Percentiles rank a stretch among this genome's conserved stretches.
Conservation (phyloP, 177 flowering plant species). For the Tripterygium wilfordii region DNA sequence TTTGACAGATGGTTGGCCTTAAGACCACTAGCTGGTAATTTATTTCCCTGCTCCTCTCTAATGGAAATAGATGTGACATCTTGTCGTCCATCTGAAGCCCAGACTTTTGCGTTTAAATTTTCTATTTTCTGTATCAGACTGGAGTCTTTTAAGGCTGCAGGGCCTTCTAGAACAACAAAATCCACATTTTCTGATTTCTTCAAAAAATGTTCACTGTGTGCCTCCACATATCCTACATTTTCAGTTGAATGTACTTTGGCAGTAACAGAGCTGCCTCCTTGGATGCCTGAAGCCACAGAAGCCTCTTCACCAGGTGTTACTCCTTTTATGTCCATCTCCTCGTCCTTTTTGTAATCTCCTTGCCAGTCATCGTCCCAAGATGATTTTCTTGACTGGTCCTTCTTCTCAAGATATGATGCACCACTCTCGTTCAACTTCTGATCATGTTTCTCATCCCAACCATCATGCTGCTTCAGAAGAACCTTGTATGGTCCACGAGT, state of each 20-base stretch:
- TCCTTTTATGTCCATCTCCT: conserved; percentile 26
- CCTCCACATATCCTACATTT: conserved; percentile 18
- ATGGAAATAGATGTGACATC: conserved; percentile 24
- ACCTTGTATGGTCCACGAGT: conserved; percentile 52
- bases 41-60: conserved; percentile 35
- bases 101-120: conserved; percentile 69
- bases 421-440: conserved; percentile 35
- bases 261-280: too few relatives aligned
- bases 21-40: conserved; percentile 18
- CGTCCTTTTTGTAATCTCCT: conserved; percentile 33
- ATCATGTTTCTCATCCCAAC: conserved; percentile 40
- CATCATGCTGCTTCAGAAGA: conserved; percentile 61
- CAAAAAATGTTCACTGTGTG: conserved; percentile 19
- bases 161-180: conserved; percentile 19
- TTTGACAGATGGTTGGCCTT: conserved; percentile 14
- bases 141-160: conserved; percentile 38
- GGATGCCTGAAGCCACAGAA: conserved; percentile 17
- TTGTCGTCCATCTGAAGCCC: conserved; percentile 51
- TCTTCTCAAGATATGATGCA: conserved; percentile 26
- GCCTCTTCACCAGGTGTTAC: conserved; percentile 19
- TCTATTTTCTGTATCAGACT: conserved; percentile 73
- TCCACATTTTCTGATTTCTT: conserved; percentile 24
- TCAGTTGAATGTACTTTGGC: conserved; percentile 26
- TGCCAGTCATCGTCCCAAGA: conserved; percentile 39
- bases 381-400: conserved; percentile 17